Percentiles rank a stretch among this genome's conserved stretches.
These are phyloP conservation scores for Ustilago tritici DNA, from an alignment of 1,284 basidiomycete species.

Conservation along the genomic window DNA sequence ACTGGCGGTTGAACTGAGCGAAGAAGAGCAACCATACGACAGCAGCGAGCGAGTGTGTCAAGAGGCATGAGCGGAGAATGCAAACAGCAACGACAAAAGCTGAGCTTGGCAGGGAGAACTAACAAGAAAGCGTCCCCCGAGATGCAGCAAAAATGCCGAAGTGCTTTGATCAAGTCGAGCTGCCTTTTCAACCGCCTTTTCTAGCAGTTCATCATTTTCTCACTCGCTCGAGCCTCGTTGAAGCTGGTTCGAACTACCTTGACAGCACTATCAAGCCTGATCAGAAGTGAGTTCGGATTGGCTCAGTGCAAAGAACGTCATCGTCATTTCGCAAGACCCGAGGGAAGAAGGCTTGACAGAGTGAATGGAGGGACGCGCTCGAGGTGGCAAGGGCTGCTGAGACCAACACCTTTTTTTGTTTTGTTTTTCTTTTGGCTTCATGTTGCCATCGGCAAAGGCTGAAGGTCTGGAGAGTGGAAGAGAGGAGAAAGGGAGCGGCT, in stretches of 20 bases:
- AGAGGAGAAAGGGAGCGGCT: background rate
- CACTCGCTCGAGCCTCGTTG: no score
- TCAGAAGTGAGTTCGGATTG: no score
- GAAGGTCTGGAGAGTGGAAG: background rate
- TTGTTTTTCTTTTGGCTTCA: no score
- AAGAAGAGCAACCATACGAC: background rate
- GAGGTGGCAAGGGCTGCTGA: background rate
- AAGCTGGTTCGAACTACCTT: no score
- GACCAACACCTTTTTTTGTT: constrained; percentile 17
- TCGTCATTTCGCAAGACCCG: no score
- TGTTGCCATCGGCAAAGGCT: background rate
- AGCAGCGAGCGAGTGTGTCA: background rate
- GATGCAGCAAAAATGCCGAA: constrained; percentile 56
- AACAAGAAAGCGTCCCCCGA: constrained; percentile 16
- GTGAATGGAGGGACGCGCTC: background rate
- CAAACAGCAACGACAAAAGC: constrained; percentile 1
- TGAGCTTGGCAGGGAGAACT: background rate
- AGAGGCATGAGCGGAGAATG: background rate
- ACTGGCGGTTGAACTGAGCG: no score
- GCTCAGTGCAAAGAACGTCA: no score
- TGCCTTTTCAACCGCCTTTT: background rate
- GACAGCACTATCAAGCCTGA: no score
- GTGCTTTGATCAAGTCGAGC: background rate
- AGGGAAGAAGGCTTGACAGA: no score
- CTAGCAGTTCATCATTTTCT: background rate